These are phyloP conservation scores for Diaporthe citriasiana DNA, from an alignment of 2,329 filamentous ascomycete species.

Conservation along the genomic window DNA sequence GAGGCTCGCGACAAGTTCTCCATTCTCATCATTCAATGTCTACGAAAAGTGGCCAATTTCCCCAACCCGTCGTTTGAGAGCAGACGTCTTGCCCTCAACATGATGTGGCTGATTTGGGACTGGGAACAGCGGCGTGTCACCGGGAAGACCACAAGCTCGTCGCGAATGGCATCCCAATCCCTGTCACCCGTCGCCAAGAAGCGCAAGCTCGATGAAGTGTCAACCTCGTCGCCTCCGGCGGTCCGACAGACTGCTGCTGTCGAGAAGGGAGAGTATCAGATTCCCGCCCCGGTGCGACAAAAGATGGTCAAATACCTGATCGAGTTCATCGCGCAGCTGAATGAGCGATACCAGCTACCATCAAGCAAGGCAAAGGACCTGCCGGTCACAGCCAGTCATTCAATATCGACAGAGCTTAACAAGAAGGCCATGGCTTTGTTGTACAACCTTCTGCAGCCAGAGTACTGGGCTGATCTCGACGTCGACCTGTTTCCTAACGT, in stretches of 20 bases:
- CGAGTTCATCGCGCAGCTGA: constrained; percentile 91
- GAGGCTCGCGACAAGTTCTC: constrained; percentile 94
- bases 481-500: constrained; percentile 92
- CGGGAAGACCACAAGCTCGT: constrained; percentile 61
- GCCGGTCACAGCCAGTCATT: constrained; percentile 59
- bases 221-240: constrained; percentile 68
- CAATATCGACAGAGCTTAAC: constrained; percentile 81
- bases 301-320: constrained; percentile 96
- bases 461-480: constrained; percentile 93
- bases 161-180: constrained; percentile 62
- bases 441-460: constrained; percentile 85
- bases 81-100: constrained; percentile 89
- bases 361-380: constrained; percentile 76
- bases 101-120: constrained; percentile 91
- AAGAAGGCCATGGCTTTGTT: constrained; percentile 87
- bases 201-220: constrained; percentile 77
- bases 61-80: constrained; percentile 90
- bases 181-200: constrained; percentile 82
- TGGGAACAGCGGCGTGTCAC: constrained; percentile 91
- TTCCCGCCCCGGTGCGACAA: constrained; percentile 76
- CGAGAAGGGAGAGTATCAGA: constrained; percentile 76
- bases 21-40: constrained; percentile 86
- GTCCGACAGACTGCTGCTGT: constrained; percentile 59
- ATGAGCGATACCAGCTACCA: constrained; percentile 85
- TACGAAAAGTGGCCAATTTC: constrained; percentile 88